Conservation (phyloP, 768 basidiomycete genomes). For the Hydnum rufescens region DNA sequence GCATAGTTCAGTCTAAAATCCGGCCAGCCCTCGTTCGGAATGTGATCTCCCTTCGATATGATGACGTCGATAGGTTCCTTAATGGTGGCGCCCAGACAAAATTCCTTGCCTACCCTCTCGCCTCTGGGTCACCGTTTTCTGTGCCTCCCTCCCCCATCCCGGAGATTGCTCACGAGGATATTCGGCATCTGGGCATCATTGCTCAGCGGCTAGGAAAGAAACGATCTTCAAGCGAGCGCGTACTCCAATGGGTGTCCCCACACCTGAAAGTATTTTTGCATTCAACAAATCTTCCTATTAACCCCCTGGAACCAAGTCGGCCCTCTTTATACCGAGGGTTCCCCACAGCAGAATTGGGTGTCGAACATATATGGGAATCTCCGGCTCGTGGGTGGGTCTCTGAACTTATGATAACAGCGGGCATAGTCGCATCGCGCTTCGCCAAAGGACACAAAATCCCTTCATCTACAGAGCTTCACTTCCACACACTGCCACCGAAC, state of each 20-base stretch:
- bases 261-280: constrained; percentile 11
- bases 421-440: constrained; percentile 55
- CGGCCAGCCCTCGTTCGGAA: constrained; percentile 58
- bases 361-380: too few relatives aligned
- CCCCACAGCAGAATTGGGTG: constrained; percentile 29
- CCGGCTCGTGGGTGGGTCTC: constrained; percentile 32
- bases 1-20: constrained; percentile 50
- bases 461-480: neutral
- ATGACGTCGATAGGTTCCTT: constrained; percentile 36
- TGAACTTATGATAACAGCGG: constrained; percentile 70
- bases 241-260: neutral
- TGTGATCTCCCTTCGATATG: constrained; percentile 42
- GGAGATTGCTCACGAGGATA: too few relatives aligned
- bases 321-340: constrained; percentile 25
- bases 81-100: constrained; percentile 14
- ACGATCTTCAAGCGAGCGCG: neutral
- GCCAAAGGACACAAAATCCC: constrained; percentile 27
- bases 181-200: neutral
- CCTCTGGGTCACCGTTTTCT: neutral
- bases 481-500: constrained; percentile 15
- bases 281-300: neutral
- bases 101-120: neutral
- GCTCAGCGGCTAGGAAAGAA: neutral
- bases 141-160: neutral
- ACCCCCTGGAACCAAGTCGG: neutral